Evolutionary conservation across 108 stramenopile genomes (phyloP), one percentile per base, ranked within the genome.

Genomic region (Cyclotella choctawhatcheeana): DNA sequence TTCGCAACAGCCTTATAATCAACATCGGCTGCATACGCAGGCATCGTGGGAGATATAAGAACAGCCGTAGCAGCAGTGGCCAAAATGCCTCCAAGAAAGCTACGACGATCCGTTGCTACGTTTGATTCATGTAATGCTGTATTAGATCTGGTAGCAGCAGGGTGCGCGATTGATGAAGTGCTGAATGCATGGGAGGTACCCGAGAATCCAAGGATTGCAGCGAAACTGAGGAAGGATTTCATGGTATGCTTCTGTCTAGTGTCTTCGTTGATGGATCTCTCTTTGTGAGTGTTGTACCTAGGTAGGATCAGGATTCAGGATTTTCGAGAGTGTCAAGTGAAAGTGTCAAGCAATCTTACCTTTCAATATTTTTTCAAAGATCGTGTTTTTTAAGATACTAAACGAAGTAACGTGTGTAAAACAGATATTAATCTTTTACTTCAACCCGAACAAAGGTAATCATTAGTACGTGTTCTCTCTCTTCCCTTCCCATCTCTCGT

Each of bases 1-100:
- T 25, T 31, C 14, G 81, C 72, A 2, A 86, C 85, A 31, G 78
- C 82, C 47, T 82, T 69, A 60, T 47, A 64, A 29, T 64, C 63
- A 1, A 45, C 63, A 31, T 56, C 55, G 29, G 27, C 29, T n/a
- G 55, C 55, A 1, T 31, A 29, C 1, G 55, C 55, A 1, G 29
- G 29, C 12, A 10, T 12, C 1, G 10, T 31, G 2, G 27, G 55
- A 56, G 55, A 30, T n/a, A n/a, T n/a, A 1, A 56, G 10, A 4
- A 56, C 1, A 30, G 55, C 27, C 13, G 55, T 56, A 2, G 29
- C 55, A n/a, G 55, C 55, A 13, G 29, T 12, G 29, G 31, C 20
- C 12, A 27, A 27, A 56, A 27, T 30, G 30, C 17, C 10, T 10
- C 12, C n/a, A n/a, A 56, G 55, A n/a, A 56, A 56, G 29, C 29